Conservation (phyloP, 2,329 filamentous ascomycete genomes). For the Nannizziopsis arthrosporioides region DNA sequence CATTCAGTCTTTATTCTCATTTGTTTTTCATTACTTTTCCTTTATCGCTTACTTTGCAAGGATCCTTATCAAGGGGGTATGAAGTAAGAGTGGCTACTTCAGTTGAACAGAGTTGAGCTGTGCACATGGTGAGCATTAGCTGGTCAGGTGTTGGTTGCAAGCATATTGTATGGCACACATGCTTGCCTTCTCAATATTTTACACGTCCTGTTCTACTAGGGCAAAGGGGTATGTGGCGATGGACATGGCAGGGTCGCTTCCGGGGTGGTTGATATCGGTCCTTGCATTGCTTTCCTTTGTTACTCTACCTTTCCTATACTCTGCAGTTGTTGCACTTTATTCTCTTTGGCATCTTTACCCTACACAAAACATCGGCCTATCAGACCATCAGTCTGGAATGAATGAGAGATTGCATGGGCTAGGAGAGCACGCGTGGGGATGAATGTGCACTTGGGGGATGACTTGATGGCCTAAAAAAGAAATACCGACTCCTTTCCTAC, state of each 20-base stretch:
- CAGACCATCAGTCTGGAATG: constrained; percentile 5
- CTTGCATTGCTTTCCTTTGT: constrained; percentile 8
- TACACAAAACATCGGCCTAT: constrained; percentile 5
- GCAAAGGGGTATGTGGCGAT: constrained; percentile 26
- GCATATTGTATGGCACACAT: constrained; percentile 12
- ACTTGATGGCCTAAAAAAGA: constrained; percentile 4
- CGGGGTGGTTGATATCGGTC: constrained; percentile 32
- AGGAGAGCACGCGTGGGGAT: constrained; percentile 15
- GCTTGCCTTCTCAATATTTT: constrained; percentile 16
- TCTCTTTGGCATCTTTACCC: background rate
- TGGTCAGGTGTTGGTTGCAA: background rate
- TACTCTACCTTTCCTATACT: constrained; percentile 5
- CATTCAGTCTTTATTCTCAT: background rate
- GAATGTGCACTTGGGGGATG: constrained; percentile 11
- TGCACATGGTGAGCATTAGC: background rate
- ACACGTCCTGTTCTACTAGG: constrained; percentile 3
- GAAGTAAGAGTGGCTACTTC: background rate
- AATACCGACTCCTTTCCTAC: background rate
- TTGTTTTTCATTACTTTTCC: background rate
- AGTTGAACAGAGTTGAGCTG: background rate
- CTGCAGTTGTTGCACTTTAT: background rate
- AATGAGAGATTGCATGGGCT: constrained; percentile 8
- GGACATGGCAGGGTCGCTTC: constrained; percentile 38
- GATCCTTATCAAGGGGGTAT: constrained; percentile 5
- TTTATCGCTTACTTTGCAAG: constrained; percentile 5